These are phyloP conservation scores for Cryphonectria radicalis DNA, from an alignment of 2,329 filamentous ascomycete species.

Conservation along the genomic window DNA sequence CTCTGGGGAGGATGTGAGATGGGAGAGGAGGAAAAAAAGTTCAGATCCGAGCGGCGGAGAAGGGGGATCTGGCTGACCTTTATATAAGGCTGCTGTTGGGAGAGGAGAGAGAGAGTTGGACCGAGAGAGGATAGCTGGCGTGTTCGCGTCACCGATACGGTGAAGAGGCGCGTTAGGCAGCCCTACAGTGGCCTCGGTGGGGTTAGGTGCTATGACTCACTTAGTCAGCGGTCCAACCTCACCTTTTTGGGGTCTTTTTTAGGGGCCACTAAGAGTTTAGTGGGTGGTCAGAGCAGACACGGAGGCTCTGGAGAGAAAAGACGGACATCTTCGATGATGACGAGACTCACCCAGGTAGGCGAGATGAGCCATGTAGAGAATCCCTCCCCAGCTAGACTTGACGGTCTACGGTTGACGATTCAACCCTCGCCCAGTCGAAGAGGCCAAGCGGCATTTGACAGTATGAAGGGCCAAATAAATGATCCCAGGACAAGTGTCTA, in stretches of 20 bases:
- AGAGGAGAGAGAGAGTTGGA: background rate
- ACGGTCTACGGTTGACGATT: too few species aligned
- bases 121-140: background rate
- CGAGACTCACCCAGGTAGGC: background rate
- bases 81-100: background rate
- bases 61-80: background rate
- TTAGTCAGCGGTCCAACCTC: background rate
- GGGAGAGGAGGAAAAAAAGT: background rate
- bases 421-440: background rate
- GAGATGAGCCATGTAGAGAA: background rate
- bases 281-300: background rate
- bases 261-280: background rate
- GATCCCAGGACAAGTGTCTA: background rate
- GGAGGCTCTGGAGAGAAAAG: background rate
- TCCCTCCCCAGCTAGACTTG: too few species aligned
- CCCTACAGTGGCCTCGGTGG: background rate
- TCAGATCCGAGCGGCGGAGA: background rate
- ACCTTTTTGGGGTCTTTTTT: background rate
- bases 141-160: background rate
- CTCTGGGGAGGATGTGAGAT: background rate
- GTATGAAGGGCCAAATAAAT: background rate
- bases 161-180: background rate
- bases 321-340: background rate
- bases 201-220: background rate
- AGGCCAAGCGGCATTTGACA: background rate